phyloP scores from a whole-genome alignment of 106 monocot species.

The Gastrodia elata region DNA sequence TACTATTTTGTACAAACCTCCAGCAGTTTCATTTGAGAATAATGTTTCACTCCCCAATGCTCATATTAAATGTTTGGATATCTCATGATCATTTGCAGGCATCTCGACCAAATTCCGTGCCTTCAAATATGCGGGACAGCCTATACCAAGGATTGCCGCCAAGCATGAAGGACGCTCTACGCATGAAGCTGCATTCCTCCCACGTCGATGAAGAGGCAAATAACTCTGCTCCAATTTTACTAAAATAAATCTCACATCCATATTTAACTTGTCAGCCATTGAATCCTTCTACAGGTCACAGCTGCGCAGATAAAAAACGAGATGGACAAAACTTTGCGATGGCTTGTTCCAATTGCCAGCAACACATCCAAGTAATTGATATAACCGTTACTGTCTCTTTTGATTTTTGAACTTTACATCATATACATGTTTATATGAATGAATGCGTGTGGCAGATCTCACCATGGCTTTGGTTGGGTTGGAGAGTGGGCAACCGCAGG shows the following conservation, averaged over 20 bases:
- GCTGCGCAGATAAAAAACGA: constrained; percentile 73
- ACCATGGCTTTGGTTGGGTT: constrained; percentile 98
- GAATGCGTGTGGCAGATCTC: constrained; percentile 48
- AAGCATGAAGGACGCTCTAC: constrained; percentile 58
- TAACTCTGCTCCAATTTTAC: background rate
- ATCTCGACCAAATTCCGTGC: constrained; percentile 78
- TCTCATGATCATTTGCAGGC: constrained; percentile 33
- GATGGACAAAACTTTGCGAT: constrained; percentile 89
- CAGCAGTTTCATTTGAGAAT: background rate
- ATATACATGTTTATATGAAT: background rate
- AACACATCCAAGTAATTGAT: constrained; percentile 82
- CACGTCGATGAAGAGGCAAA: constrained; percentile 70
- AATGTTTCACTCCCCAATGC: background rate
- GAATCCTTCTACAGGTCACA: constrained; percentile 32
- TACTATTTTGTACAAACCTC: background rate
- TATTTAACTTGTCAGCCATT: background rate
- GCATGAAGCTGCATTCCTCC: constrained; percentile 57
- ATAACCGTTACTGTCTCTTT: background rate
- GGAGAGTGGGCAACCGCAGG: constrained; percentile 98
- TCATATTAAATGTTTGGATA: background rate
- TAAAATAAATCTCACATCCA: background rate
- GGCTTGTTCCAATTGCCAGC: constrained; percentile 91
- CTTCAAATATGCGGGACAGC: constrained; percentile 68
- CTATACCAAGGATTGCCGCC: constrained; percentile 92
- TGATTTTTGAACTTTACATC: background rate